Percentiles rank a stretch among this genome's conserved stretches.
Evolutionary conservation across 495 filamentous ascomycete genomes (phyloP).

Genomic region (Zalerion maritima): DNA sequence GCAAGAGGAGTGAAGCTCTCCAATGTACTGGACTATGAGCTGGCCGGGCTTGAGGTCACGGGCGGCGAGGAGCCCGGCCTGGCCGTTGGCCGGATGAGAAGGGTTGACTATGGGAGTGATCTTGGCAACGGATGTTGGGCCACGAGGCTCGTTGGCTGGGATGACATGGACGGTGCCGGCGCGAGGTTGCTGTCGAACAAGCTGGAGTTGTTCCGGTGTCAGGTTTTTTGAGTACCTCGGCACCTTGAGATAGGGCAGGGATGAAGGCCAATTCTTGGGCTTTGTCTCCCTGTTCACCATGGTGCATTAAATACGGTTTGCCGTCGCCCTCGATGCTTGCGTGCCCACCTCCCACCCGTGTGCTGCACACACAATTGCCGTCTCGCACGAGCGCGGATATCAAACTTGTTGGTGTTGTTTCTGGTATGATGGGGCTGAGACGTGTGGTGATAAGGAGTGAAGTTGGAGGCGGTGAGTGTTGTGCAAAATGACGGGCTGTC

Average conservation of each 20-base stretch:
- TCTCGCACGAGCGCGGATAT: too few relatives aligned
- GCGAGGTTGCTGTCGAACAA: slow-evolving; percentile 21
- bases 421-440: too few relatives aligned
- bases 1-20: slow-evolving; percentile 37
- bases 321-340: too few relatives aligned
- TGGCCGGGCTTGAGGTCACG: slow-evolving; percentile 37
- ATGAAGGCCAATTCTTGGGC: slow-evolving; percentile 44
- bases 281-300: slow-evolving; percentile 12
- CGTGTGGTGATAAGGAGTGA: too few relatives aligned
- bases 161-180: slow-evolving; percentile 14
- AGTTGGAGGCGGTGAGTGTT: too few relatives aligned
- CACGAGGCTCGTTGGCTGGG: slow-evolving; percentile 19
- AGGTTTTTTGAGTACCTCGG: slow-evolving; percentile 35
- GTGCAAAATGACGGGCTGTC: too few relatives aligned
- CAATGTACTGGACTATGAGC: slow-evolving; percentile 52
- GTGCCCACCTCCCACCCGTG: too few relatives aligned
- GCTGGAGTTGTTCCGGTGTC: slow-evolving; percentile 19
- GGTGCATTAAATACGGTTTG: too few relatives aligned
- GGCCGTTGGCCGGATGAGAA: slow-evolving; percentile 46
- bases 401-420: too few relatives aligned
- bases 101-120: slow-evolving; percentile 39
- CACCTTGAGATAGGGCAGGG: slow-evolving; percentile 35
- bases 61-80: slow-evolving; percentile 51
- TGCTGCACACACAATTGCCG: too few relatives aligned
- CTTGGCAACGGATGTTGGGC: slow-evolving; percentile 32